Conservation (phyloP, 2,329 filamentous ascomycete genomes). For the Fusarium hostae region DNA sequence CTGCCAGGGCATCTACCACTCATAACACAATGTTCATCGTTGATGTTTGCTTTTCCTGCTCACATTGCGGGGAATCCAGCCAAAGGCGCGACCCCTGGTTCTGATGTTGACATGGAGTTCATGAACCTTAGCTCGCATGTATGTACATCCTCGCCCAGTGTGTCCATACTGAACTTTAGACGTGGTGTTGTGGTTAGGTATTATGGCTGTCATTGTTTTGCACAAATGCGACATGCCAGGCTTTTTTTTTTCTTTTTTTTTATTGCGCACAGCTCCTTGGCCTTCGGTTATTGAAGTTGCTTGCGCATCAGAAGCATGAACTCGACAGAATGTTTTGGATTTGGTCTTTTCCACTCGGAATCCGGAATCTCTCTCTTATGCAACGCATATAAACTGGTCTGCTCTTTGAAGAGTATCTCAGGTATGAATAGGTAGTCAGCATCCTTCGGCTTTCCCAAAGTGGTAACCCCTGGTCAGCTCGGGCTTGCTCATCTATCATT, state of each 20-base stretch:
- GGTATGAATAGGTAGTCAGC: neutral
- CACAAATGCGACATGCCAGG: neutral
- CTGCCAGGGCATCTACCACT: conserved; percentile 16
- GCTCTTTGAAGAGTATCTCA: neutral
- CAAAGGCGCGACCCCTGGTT: conserved; percentile 24
- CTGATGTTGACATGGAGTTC: conserved; percentile 16
- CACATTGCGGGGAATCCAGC: conserved; percentile 26
- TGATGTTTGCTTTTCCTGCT: conserved; percentile 31
- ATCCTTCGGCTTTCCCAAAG: conserved; percentile 40
- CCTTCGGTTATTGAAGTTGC: neutral
- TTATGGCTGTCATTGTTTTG: neutral
- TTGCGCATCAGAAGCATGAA: neutral
- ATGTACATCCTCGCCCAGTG: neutral
- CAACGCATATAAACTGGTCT: neutral
- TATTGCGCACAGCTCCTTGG: neutral
- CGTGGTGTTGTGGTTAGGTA: conserved; percentile 6
- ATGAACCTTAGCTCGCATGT: neutral
- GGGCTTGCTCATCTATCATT: neutral
- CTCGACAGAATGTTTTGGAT: neutral
- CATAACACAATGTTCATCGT: conserved; percentile 9
- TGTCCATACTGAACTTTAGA: conserved; percentile 14
- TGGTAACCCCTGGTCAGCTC: conserved; percentile 35
- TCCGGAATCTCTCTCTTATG: neutral
- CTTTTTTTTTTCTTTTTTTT: neutral
- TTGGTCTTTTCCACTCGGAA: neutral